phyloP scores from a whole-genome alignment of 176 grass and related monocot species.

The Zizania latifolia region DNA sequence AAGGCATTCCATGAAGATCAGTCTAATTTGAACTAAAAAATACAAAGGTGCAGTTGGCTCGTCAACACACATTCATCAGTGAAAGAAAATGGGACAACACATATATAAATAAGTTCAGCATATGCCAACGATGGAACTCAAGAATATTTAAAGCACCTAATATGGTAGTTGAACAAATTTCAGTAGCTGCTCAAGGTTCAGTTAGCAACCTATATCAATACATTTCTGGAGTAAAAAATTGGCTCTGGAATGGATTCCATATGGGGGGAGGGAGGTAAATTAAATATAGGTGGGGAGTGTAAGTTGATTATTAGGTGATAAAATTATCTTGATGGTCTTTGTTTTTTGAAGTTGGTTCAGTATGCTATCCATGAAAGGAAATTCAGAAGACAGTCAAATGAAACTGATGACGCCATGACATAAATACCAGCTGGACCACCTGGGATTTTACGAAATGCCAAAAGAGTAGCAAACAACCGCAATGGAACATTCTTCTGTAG shows the following conservation, averaged over 20 bases:
- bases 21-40: neutral
- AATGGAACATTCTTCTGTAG: slow-evolving; percentile 72
- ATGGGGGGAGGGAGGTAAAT: neutral
- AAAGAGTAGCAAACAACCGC: slow-evolving; percentile 50
- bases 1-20: neutral
- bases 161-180: neutral
- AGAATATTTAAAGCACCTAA: neutral
- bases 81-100: neutral
- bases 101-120: neutral
- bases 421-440: too few relatives aligned
- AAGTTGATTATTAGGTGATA: neutral
- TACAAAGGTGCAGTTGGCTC: neutral
- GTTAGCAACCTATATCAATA: neutral
- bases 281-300: neutral
- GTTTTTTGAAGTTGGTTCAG: neutral
- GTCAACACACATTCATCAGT: neutral
- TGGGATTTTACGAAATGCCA: too few relatives aligned
- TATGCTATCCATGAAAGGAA: neutral
- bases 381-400: neutral
- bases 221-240: neutral
- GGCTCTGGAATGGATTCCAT: neutral
- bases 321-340: neutral
- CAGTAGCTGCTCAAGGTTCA: neutral
- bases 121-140: neutral
- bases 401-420: neutral